Base-by-base conservation (phyloP, 805 yeast species). In the Metschnikowia vanudenii region DNA sequence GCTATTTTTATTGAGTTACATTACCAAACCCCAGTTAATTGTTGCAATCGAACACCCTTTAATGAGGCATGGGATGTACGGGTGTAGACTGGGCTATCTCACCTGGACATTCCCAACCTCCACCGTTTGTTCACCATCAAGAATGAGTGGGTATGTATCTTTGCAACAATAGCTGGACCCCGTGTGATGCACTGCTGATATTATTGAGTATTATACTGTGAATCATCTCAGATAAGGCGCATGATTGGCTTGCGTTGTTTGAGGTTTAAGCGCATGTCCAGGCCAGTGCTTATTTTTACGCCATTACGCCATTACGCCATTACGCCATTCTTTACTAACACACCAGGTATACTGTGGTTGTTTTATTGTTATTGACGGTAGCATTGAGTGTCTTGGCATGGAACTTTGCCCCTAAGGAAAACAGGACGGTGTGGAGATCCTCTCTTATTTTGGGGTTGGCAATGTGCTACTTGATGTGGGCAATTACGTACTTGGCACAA, bases 381-480 rank as follows among this genome's bases (percentile, higher is more conserved):
- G 76, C 74, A 19, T 67, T 79, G 36, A 80, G 89, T 12, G 74
- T 79, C n/a, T 72, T 76, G 37, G 83, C 90, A 49, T 91, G 97
- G 97, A 70, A 76, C 43, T 74, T 81, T 65, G 95, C 97, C 8
- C 97, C 97, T 38, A 84, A 85, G 67, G 79, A 84, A 57, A 86
- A 89, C 64, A 60, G 62, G 49, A 71, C 75, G 7, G 75, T 69
- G 28, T 71, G 69, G 68, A 64, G 76, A 50, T 71, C 75, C 2
- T 69, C 82, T 67, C 61, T 73, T 34, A 80, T 83, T 41, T 72
- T 87, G 52, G 77, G 88, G 8, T 64, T 87, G 56, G 77, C 88
- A 18, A 83, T 87, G 91, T 83, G 87, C 71, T 87, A 77, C 64
- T 72, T 87, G 61, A 84, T 87, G 91, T 87, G 95, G 95, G 97